Evolutionary conservation across 2,329 filamentous ascomycete species (phyloP), one percentile per base, ranked within the genome.

Genomic region (Botrytis squamosa): DNA sequence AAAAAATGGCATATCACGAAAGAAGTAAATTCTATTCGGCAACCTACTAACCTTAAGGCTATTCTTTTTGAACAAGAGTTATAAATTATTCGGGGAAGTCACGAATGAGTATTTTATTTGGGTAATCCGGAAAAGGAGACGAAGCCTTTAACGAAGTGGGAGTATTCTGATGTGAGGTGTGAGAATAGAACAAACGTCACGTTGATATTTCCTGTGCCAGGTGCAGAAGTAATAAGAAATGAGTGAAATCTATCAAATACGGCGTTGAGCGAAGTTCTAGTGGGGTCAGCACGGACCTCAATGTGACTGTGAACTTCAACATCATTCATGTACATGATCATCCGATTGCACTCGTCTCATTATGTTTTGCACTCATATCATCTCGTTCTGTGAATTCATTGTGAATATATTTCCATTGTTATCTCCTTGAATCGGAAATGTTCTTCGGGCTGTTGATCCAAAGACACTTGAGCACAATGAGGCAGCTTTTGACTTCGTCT

Each of bases 241-340:
- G 2, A 40, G n/a, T 18, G 8, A n/a, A 2, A 22, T 55, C 0
- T 55, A 67, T 38, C 20, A 66, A 65, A 66, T 12, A 18, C 12
- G 7, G 6, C 1, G 3, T 4, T 3, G n/a, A 16, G 12, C 20
- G 25, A 7, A 2, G 6, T 8, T n/a, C 8, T 0, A 33, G 63
- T 0, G 1, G 49, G 25, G 7, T 14, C 7, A 20, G 65, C 46
- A 68, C 65, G 16, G 65, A 68, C 36, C 46, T 55, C n/a, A 12
- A 12, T 10, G 10, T 25, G 20, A 63, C 7, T 20, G 10, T 66
- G 33, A 49, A 38, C 44, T 66, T 66, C 64, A 66, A 65, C n/a
- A 46, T 65, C 63, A 33, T 36, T 9, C n/a, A 65, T 16, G 18
- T 36, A 25, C 5, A 49, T n/a, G 25, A n/a, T 55, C 25, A 55